These are phyloP conservation scores for Alternaria ethzedia DNA, from an alignment of 2,329 filamentous ascomycete genomes.

Conservation along the genomic window DNA sequence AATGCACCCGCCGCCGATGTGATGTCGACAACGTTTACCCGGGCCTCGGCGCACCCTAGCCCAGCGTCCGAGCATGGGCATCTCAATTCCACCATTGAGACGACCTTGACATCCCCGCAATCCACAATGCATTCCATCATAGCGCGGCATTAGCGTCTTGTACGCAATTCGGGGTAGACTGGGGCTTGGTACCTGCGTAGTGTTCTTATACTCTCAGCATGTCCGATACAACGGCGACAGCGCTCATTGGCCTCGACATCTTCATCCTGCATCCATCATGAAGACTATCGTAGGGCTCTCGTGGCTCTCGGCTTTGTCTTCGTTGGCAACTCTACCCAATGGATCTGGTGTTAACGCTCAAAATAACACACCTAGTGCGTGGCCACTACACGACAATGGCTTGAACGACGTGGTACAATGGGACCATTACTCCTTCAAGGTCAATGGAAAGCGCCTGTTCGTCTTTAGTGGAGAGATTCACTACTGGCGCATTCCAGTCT, in stretches of 20 bases:
- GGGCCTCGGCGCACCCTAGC: slow-evolving; percentile 12
- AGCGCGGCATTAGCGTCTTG: slow-evolving; percentile 18
- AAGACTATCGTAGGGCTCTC: slow-evolving; percentile 24
- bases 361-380: slow-evolving; percentile 40
- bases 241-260: slow-evolving; percentile 25
- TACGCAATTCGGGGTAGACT: slow-evolving; percentile 14
- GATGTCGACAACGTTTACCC: slow-evolving; percentile 8
- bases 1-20: slow-evolving; percentile 13
- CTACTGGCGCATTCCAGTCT: slow-evolving; percentile 56
- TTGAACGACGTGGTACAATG: slow-evolving; percentile 58
- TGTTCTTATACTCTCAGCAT: slow-evolving; percentile 18
- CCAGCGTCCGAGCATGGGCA: slow-evolving; percentile 7
- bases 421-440: slow-evolving; percentile 61
- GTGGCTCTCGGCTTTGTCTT: slow-evolving; percentile 31
- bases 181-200: slow-evolving; percentile 11
- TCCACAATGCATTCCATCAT: slow-evolving; percentile 7
- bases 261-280: slow-evolving; percentile 25
- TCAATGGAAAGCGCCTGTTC: slow-evolving; percentile 60
- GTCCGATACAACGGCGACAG: slow-evolving; percentile 14
- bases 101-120: slow-evolving; percentile 8
- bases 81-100: slow-evolving; percentile 20
- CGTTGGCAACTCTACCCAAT: slow-evolving; percentile 16
- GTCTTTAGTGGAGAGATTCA: slow-evolving; percentile 63
- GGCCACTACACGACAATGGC: slow-evolving; percentile 58
- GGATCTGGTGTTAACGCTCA: slow-evolving; percentile 30